phyloP scores from a whole-genome alignment of 257 asterid genomes.

The Przewalskia tangutica region DNA sequence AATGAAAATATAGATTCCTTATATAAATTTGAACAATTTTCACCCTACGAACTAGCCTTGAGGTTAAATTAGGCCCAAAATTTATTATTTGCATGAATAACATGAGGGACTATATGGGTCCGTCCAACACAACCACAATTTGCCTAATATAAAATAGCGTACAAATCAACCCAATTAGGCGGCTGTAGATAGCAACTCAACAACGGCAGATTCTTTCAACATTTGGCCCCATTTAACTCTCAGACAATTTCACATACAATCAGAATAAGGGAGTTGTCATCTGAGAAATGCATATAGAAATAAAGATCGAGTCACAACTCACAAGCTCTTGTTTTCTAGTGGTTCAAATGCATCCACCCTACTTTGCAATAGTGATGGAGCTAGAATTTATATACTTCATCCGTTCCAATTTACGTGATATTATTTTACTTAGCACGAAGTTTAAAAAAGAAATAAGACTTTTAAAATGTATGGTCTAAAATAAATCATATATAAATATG shows the following conservation, averaged over 20 bases:
- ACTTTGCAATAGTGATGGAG: background rate
- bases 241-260: slow-evolving; percentile 2
- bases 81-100: background rate
- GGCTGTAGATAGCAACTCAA: slow-evolving; percentile 40
- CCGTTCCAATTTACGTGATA: too few relatives aligned
- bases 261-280: background rate
- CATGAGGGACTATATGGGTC: background rate
- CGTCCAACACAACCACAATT: background rate
- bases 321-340: background rate
- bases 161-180: slow-evolving; percentile 17
- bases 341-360: background rate
- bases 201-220: slow-evolving; percentile 28
- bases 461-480: too few relatives aligned
- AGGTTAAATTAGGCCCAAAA: too few relatives aligned
- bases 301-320: background rate
- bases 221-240: slow-evolving; percentile 22
- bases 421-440: too few relatives aligned
- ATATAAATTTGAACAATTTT: too few relatives aligned
- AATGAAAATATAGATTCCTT: too few relatives aligned
- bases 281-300: background rate
- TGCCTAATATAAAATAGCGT: background rate
- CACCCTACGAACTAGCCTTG: too few relatives aligned
- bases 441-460: too few relatives aligned
- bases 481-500: too few relatives aligned
- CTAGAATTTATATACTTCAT: background rate